Base-by-base conservation (phyloP, 495 filamentous ascomycete species). In the Penicillium cataractarum region DNA sequence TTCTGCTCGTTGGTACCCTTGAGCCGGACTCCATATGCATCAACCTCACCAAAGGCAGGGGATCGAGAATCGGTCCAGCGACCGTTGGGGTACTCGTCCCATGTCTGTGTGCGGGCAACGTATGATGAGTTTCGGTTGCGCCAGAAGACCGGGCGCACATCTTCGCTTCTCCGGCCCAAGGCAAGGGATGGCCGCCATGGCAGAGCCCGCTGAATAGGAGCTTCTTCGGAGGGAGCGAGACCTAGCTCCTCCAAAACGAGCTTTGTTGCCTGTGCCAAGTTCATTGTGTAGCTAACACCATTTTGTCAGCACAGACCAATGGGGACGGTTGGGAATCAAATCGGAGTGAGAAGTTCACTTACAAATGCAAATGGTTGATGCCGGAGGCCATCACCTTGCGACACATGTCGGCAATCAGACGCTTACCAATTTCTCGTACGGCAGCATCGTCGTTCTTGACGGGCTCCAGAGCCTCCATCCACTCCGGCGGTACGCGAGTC, bases 141-240 rank as follows among this genome's bases (percentile, higher is more conserved):
- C 96, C 96, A 99, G 84, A 98, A 99, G 69, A 99, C 96, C 6
- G 96, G 96, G 48, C 96, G 93, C 48, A 99, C 96, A 72, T 98
- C 96, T 78, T 99, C 96, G 29, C 88, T 88, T 62, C 93, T 84
- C 26, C 96, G 89, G 33, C 92, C 92, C 55, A 96, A 83, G 52
- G 87, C 93, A 44, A 97, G 89, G 35, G 93, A 97, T 64, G 93
- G 92, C 71, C 96, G 89, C 93, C 96, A 99, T 24, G 96, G 96
- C 15, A 99, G 82, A 32, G 92, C 78, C 67, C 92, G 91, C 71
- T 93, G 92, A 50, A 89, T 81, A 15, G 92, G 92, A 39, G 90
- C 87, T 64, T 82, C 82, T 3, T 86, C 78, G 12, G 93, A 90
- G 1, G 93, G 93, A 52, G 89, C 77, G 71, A 97, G 84, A 31